Conservation (phyloP, 495 filamentous ascomycete species). For the Aspergillus nidulans region DNA sequence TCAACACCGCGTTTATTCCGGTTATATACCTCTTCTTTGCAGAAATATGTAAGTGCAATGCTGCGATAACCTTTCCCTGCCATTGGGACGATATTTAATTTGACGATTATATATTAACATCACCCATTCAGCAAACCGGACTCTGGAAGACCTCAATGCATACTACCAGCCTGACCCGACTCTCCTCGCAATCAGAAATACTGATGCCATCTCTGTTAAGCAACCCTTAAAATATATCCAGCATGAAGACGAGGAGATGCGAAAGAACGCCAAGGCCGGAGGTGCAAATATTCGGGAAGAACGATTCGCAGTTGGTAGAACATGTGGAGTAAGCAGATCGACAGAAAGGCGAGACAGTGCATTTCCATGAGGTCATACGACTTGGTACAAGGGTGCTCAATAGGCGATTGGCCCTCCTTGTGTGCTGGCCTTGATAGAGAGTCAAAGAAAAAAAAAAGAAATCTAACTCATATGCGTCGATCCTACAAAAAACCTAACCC, state of each 20-base stretch:
- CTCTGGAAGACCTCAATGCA: constrained; percentile 40
- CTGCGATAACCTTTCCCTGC: neutral
- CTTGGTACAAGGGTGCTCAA: no score
- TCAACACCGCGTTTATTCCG: constrained; percentile 54
- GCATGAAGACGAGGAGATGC: constrained; percentile 25
- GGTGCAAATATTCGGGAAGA: no score
- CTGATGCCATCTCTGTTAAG: constrained; percentile 21
- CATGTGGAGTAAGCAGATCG: no score
- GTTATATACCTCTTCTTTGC: constrained; percentile 60
- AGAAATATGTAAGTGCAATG: constrained; percentile 42
- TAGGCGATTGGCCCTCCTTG: no score
- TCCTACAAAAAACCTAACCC: no score
- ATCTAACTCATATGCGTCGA: no score
- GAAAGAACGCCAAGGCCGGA: neutral
- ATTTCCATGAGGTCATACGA: no score
- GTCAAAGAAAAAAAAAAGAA: no score
- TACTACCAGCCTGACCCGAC: constrained; percentile 43
- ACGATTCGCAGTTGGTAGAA: no score
- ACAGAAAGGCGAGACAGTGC: no score
- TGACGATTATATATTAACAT: constrained; percentile 12
- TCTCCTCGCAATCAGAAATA: constrained; percentile 35
- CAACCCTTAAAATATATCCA: constrained; percentile 29
- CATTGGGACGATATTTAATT: neutral
- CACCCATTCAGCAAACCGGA: constrained; percentile 33
- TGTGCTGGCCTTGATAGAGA: no score